Base-by-base conservation (phyloP, 495 filamentous ascomycete species). In the Aspergillus mulundensis region DNA sequence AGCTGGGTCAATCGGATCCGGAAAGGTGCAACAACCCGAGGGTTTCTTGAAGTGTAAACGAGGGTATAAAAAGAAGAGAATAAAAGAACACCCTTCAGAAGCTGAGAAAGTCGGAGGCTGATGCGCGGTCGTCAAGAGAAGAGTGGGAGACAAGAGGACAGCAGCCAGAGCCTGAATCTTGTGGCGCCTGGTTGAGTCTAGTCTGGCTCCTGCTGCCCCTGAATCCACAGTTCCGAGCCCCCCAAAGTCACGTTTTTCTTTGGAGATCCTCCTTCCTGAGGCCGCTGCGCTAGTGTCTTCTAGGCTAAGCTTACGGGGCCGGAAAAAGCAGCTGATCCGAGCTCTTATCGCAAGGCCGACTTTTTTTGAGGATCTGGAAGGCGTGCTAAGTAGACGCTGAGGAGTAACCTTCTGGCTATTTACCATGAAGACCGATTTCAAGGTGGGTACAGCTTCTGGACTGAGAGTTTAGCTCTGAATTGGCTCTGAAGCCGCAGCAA, bases 401-500 rank as follows among this genome's bases (percentile, higher is more conserved):
- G 53, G 44, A 46, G 44, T 20, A 19, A 34, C 39, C 21, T 47
- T 55, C 61, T 59, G 62, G 59, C 63, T 65, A 57, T 64, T 66
- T 68, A 87, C 69, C 62, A 96, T 96, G 91, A 96, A 96, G 87
- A 95, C 90, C 25, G 90, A 95, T 72, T 96, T 93, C 66, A 91
- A 90, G 81, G 90, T 93, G 61, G 21, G 72, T 61, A 19, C 30
- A 15, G 7, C 20, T 21, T 1, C 20, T 14, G n/a, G 2, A n/a
- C n/a, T n/a, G 0, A 21, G 8, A 15, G 16, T 7, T 41, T 18
- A n/a, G 14, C 14, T 14, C 18, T 40, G n/a, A 14, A n/a, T 36
- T 30, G 18, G 38, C 24, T 19, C 24, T 7, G 1, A n/a, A 32
- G 19, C 15, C 2, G 4, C 21, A 19, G 18, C 18, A 45, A 38